A percentile compares a stretch with the other conserved stretches of the same genome.
Conservation (phyloP, 345 rosid genomes). For the Sonneratia alba region DNA sequence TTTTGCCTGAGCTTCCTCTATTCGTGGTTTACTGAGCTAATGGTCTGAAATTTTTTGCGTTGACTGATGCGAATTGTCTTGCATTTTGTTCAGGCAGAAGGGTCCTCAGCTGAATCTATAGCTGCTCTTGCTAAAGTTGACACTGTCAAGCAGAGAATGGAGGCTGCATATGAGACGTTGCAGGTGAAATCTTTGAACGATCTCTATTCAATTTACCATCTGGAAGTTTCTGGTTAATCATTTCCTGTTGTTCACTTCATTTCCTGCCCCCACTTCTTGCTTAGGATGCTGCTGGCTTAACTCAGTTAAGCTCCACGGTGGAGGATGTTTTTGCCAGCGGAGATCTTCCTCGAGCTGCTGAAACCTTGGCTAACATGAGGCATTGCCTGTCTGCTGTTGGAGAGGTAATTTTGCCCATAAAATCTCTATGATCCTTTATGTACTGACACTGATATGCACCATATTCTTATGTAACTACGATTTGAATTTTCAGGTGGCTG, state of each 20-base stretch:
- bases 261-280: neutral
- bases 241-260: neutral
- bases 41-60: neutral
- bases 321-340: conserved; percentile 98
- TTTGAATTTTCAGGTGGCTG: conserved; percentile 62
- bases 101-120: conserved; percentile 86
- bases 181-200: conserved; percentile 37
- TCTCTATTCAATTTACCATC: neutral
- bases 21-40: neutral
- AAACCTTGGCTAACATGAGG: conserved; percentile 97
- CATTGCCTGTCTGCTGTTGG: conserved; percentile 98
- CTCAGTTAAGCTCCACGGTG: conserved; percentile 90
- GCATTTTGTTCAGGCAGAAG: conserved; percentile 58
- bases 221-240: conserved; percentile 2
- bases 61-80: neutral
- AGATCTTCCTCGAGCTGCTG: conserved; percentile 97
- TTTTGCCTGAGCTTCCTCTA: neutral
- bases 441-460: neutral
- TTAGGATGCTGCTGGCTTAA: conserved; percentile 96
- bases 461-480: neutral
- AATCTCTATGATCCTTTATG: neutral
- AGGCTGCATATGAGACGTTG: conserved; percentile 83
- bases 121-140: conserved; percentile 91
- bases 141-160: conserved; percentile 95
- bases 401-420: conserved; percentile 39